Conservation (phyloP, 1,284 basidiomycete genomes). For the Rhodotorula sp. region DNA sequence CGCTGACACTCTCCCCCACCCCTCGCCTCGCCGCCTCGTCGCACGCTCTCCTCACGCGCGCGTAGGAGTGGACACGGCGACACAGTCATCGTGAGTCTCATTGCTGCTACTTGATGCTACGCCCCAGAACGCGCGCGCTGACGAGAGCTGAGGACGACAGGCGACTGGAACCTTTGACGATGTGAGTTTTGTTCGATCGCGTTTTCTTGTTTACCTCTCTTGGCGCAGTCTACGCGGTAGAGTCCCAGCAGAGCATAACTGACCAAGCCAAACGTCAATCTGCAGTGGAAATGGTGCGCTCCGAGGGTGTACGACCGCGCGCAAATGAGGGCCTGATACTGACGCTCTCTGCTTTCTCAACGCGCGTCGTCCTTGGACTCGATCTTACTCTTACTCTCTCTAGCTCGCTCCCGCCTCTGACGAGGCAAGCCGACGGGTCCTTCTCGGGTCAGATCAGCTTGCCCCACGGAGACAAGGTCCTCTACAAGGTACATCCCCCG, state of each 20-base stretch:
- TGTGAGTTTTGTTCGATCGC: conserved; percentile 2
- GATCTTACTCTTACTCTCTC: not conserved
- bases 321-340: not conserved
- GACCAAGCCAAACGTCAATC: no score
- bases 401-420: conserved; percentile 35
- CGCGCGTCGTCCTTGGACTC: no score
- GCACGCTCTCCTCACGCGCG: not conserved
- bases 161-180: conserved; percentile 28
- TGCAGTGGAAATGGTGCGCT: conserved; percentile 31
- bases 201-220: not conserved
- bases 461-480: conserved; percentile 37
- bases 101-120: no score
- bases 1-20: not conserved
- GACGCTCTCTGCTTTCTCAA: not conserved
- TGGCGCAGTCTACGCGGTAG: not conserved
- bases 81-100: conserved; percentile 16
- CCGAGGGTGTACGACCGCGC: not conserved
- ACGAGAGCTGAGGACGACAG: not conserved
- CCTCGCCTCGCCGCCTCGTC: not conserved
- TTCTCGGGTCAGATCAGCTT: conserved; percentile 36
- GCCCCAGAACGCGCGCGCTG: no score
- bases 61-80: conserved; percentile 22
- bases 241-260: no score
- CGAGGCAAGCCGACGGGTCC: conserved; percentile 36
- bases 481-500: conserved; percentile 41